phyloP scores from a whole-genome alignment of 257 asterid species.

The Przewalskia tangutica region DNA sequence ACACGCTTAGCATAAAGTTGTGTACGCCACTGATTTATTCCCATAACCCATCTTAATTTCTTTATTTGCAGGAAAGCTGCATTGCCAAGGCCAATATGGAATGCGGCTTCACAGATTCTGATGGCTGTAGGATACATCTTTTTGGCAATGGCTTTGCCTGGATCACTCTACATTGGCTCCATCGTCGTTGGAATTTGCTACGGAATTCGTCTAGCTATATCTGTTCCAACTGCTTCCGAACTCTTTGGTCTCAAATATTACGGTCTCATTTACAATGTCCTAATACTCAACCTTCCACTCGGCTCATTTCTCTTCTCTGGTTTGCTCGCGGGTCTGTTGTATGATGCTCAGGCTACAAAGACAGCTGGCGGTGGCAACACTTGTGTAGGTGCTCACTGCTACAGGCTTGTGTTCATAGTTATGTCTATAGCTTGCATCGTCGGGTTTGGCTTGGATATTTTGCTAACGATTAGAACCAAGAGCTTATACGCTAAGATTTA shows the following conservation, averaged over 20 bases:
- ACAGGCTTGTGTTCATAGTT: constrained; percentile 33
- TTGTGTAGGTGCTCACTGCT: constrained; percentile 33
- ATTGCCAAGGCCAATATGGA: constrained; percentile 39
- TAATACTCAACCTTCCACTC: constrained; percentile 34
- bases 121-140: constrained; percentile 34
- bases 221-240: constrained; percentile 39
- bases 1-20: not conserved
- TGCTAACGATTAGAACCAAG: constrained; percentile 24
- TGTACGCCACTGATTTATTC: not conserved
- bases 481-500: constrained; percentile 22
- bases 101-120: constrained; percentile 35
- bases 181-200: constrained; percentile 36
- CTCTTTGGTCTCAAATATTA: constrained; percentile 40
- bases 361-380: constrained; percentile 31
- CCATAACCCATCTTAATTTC: not conserved
- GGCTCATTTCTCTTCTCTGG: constrained; percentile 49
- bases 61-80: constrained; percentile 26
- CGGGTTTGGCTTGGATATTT: constrained; percentile 30
- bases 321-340: constrained; percentile 30
- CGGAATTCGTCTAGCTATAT: constrained; percentile 34
- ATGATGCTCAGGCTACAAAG: constrained; percentile 27
- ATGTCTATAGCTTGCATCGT: constrained; percentile 33
- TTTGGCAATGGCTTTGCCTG: constrained; percentile 36
- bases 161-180: constrained; percentile 39
- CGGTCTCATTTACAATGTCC: constrained; percentile 31